Conservation (phyloP, 164 flowering plant species). For the Warburgia ugandensis region DNA sequence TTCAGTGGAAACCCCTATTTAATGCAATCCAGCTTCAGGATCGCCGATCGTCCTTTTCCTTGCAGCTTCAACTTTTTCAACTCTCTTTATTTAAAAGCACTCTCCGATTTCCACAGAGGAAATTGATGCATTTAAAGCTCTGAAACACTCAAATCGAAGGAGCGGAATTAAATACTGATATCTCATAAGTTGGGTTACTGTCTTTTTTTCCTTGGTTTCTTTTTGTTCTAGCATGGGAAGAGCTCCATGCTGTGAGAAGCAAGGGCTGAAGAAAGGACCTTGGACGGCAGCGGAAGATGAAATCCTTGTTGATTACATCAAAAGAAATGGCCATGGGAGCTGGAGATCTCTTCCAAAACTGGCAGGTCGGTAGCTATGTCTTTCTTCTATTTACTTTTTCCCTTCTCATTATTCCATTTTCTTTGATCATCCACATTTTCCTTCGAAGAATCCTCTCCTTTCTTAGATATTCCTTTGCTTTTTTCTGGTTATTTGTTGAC, state of each 20-base stretch:
- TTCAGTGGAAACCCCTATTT: not conserved
- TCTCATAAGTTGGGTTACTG: not conserved
- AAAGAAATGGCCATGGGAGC: conserved; percentile 63
- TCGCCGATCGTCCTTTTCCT: not conserved
- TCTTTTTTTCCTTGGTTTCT: not conserved
- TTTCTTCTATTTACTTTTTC: not conserved
- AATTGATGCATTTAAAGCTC: conserved; percentile 8
- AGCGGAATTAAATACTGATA: not conserved
- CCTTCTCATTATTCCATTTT: not conserved
- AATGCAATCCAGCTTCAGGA: conserved; percentile 1
- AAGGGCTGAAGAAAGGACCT: conserved; percentile 75
- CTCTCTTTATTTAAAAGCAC: not conserved
- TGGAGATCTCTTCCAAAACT: conserved; percentile 83
- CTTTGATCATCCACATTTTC: no score
- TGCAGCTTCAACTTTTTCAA: no score
- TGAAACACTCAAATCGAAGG: not conserved
- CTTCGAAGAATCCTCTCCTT: no score
- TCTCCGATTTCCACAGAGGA: conserved; percentile 8
- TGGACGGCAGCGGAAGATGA: conserved; percentile 84
- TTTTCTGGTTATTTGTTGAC: no score
- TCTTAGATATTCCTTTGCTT: no score
- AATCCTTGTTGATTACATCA: conserved; percentile 46
- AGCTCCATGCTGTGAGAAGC: conserved; percentile 73
- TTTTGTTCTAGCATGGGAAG: conserved; percentile 43
- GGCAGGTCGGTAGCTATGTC: conserved; percentile 38